phyloP scores from a whole-genome alignment of 305 asterid genomes.

The Fraxinus paxiana region DNA sequence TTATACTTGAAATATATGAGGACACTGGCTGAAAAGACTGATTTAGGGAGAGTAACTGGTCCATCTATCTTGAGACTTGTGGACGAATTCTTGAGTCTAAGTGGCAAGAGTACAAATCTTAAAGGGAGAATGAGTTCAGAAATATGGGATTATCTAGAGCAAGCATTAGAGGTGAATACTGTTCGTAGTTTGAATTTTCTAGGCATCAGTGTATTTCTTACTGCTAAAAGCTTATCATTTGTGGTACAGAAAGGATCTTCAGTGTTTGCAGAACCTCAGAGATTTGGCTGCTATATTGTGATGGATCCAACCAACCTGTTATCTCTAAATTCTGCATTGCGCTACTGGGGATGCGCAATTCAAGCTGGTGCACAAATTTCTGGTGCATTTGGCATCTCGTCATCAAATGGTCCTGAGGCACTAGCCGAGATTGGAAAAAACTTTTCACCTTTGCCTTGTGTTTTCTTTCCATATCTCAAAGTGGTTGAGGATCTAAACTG shows the following conservation, averaged over 20 bases:
- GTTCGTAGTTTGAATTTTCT: conserved; percentile 13
- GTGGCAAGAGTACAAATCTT: conserved; percentile 42
- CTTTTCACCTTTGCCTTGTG: conserved; percentile 64
- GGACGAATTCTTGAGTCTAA: conserved; percentile 62
- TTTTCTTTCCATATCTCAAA: conserved; percentile 52
- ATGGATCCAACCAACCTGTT: conserved; percentile 51
- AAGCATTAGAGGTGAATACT: conserved; percentile 52
- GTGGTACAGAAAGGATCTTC: conserved; percentile 60
- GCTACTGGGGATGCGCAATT: conserved; percentile 89
- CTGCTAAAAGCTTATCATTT: conserved; percentile 14
- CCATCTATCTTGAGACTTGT: conserved; percentile 83
- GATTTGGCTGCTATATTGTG: conserved; percentile 74
- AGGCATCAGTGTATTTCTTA: neutral
- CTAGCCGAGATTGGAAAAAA: conserved; percentile 25
- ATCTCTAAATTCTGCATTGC: conserved; percentile 56
- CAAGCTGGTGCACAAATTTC: conserved; percentile 83
- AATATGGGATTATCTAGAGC: conserved; percentile 70
- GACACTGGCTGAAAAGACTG: conserved; percentile 80
- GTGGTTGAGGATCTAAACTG: conserved; percentile 39
- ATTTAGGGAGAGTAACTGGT: conserved; percentile 77
- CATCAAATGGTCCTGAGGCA: conserved; percentile 27
- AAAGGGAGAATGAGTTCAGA: conserved; percentile 73
- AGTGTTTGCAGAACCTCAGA: conserved; percentile 50
- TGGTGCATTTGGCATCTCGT: conserved; percentile 56
- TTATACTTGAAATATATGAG: conserved; percentile 77